A percentile compares a stretch with the other conserved stretches of the same genome.
Evolutionary conservation across 1,139 yeast species (phyloP).

Genomic region (Komagataea norvegica): DNA sequence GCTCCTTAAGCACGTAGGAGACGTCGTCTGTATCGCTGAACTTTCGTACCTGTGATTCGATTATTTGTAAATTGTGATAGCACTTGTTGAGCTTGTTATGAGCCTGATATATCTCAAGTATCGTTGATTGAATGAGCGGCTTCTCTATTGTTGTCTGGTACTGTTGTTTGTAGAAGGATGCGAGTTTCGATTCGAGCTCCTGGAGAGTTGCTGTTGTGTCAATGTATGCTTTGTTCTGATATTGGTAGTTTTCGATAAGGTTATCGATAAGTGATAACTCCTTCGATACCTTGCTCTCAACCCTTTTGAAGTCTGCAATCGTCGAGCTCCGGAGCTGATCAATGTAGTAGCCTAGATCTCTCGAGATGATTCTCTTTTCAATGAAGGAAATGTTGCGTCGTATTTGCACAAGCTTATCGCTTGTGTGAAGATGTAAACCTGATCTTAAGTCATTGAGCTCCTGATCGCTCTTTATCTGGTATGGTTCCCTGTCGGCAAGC

Average conservation of each 20-base stretch:
- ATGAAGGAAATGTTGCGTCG: constrained; percentile 19
- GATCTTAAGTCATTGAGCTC: constrained; percentile 15
- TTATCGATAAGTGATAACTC: constrained; percentile 8
- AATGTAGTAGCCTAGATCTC: constrained; percentile 18
- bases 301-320: constrained; percentile 17
- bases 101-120: constrained; percentile 5
- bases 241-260: constrained; percentile 1
- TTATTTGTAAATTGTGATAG: constrained; percentile 15
- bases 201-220: neutral
- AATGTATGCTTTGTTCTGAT: constrained; percentile 2
- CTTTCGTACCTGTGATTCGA: constrained; percentile 11
- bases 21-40: constrained; percentile 21
- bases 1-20: constrained; percentile 24
- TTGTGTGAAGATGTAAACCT: constrained; percentile 11
- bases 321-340: constrained; percentile 18
- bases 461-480: constrained; percentile 4
- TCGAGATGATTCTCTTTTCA: constrained; percentile 17
- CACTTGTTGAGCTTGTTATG: constrained; percentile 10
- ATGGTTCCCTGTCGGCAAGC: constrained; percentile 4
- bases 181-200: neutral
- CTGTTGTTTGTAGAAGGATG: constrained; percentile 3
- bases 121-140: constrained; percentile 5
- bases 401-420: constrained; percentile 22
- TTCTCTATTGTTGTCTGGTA: constrained; percentile 8
- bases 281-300: constrained; percentile 11